Percentiles rank a stretch among this genome's conserved stretches.
Evolutionary conservation across 1,284 basidiomycete species (phyloP).

Genomic region (Pseudozyma thailandica): DNA sequence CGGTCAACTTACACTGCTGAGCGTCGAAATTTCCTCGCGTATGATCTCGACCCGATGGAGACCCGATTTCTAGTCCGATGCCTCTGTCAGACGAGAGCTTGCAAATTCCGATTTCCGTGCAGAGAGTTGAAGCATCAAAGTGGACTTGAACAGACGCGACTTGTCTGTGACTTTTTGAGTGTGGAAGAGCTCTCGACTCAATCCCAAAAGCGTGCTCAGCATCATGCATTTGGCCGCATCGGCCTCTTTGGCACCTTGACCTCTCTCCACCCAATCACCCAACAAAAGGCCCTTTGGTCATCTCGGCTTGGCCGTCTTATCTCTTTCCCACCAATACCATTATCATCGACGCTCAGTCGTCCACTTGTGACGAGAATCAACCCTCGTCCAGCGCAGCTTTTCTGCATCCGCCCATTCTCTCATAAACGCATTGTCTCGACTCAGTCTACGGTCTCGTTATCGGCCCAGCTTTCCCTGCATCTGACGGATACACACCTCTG

Average conservation of each 20-base stretch:
- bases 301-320: not conserved
- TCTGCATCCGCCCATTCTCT: slow-evolving; percentile 10
- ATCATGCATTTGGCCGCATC: slow-evolving; percentile 2
- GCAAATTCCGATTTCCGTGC: slow-evolving; percentile 13
- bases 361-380: too few species aligned
- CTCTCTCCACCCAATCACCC: not conserved
- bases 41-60: too few species aligned
- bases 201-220: not conserved
- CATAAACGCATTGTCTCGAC: slow-evolving; percentile 1
- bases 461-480: slow-evolving; percentile 3
- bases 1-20: too few species aligned
- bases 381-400: slow-evolving; percentile 9
- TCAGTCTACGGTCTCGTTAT: not conserved
- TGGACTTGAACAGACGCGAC: slow-evolving; percentile 3
- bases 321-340: too few species aligned
- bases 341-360: too few species aligned
- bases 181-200: not conserved
- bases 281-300: slow-evolving; percentile 1
- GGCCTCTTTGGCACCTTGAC: not conserved
- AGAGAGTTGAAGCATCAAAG: not conserved
- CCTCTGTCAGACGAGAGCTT: not conserved
- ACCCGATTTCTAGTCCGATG: not conserved
- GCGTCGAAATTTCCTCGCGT: too few species aligned
- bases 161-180: slow-evolving; percentile 11
- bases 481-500: not conserved